Conservation (phyloP, 805 yeast genomes). For the Hermanozyma aechmeae region DNA sequence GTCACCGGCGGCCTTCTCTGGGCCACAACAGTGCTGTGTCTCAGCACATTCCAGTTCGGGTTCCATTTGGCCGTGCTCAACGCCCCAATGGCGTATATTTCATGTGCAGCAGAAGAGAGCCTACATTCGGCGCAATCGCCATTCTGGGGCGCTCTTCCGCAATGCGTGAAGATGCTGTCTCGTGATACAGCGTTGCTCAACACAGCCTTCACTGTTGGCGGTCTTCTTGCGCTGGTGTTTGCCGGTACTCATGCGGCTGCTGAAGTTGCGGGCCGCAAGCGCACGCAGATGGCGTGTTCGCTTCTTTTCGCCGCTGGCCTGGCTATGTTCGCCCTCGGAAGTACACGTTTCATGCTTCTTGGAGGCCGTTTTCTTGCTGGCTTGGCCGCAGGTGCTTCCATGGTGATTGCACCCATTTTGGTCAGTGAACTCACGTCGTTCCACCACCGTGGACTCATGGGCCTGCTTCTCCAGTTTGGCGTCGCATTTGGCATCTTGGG, state of each 20-base stretch:
- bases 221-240: conserved; percentile 20
- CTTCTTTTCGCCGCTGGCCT: too few species aligned
- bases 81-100: conserved; percentile 20
- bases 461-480: conserved; percentile 29
- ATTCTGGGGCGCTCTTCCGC: conserved; percentile 1
- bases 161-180: not conserved
- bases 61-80: conserved; percentile 31
- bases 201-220: conserved; percentile 28
- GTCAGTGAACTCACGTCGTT: conserved; percentile 31
- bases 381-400: conserved; percentile 28
- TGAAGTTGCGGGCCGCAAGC: too few species aligned
- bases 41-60: conserved; percentile 31
- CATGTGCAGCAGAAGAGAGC: conserved; percentile 14
- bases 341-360: too few species aligned
- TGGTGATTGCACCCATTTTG: conserved; percentile 32
- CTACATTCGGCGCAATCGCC: conserved; percentile 10
- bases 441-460: conserved; percentile 33
- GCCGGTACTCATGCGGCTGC: too few species aligned
- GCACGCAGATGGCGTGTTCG: too few species aligned
- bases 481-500: conserved; percentile 28
- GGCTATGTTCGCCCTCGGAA: too few species aligned
- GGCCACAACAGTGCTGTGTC: conserved; percentile 25
- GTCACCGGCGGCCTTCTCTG: conserved; percentile 23
- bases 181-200: conserved; percentile 14
- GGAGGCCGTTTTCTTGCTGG: conserved; percentile 31